phyloP scores from a whole-genome alignment of 2,329 filamentous ascomycete genomes.

The Dichotomopilus funicola region DNA sequence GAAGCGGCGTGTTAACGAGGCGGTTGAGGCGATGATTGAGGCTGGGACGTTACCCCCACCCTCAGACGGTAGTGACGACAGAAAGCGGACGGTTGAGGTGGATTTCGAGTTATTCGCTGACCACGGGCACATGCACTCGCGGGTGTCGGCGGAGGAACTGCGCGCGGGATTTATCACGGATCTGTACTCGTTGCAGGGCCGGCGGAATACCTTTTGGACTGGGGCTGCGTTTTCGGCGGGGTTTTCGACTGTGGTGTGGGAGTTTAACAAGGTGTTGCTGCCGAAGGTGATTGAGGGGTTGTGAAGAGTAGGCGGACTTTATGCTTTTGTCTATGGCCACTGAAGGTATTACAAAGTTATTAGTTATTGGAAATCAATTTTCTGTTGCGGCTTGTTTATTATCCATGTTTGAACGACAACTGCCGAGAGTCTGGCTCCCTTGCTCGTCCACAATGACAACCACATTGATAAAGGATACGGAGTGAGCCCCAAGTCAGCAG shows the following conservation, averaged over 20 bases:
- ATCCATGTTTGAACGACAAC: too few species aligned
- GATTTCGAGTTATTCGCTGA: constrained; percentile 7
- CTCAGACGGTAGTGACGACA: background rate
- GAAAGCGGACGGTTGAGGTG: background rate
- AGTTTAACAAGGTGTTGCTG: constrained; percentile 22
- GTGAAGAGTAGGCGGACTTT: background rate
- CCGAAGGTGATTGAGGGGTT: constrained; percentile 14
- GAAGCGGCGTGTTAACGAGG: constrained; percentile 1
- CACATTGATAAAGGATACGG: too few species aligned
- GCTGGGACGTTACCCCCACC: constrained; percentile 13
- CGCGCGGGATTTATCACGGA: constrained; percentile 18
- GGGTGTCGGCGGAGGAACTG: constrained; percentile 17
- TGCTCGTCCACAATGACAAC: too few species aligned
- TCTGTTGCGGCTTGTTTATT: too few species aligned
- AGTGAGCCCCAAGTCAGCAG: too few species aligned
- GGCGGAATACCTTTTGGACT: constrained; percentile 22
- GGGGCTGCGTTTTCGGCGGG: constrained; percentile 21
- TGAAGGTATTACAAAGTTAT: too few species aligned
- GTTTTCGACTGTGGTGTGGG: constrained; percentile 22
- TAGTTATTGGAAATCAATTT: too few species aligned
- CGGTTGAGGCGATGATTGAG: constrained; percentile 16
- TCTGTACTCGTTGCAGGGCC: constrained; percentile 21
- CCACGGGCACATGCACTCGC: constrained; percentile 16
- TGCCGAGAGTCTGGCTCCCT: too few species aligned
- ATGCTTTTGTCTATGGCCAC: too few species aligned